phyloP scores from a whole-genome alignment of 1,139 yeast species.

The Saccharomyces hybrid region DNA sequence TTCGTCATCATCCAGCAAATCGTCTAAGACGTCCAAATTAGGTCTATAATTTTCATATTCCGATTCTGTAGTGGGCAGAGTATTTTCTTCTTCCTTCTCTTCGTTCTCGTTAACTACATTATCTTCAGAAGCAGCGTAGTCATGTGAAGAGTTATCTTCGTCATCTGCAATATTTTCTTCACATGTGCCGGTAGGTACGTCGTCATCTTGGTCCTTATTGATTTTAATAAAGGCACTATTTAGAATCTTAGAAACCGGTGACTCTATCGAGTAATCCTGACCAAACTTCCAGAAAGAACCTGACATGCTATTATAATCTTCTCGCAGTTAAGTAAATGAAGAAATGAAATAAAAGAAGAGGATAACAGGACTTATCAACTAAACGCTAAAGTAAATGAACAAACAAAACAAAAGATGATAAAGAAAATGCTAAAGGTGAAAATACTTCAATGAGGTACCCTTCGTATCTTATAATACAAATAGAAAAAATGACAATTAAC shows the following conservation, averaged over 20 bases:
- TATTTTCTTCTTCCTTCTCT: constrained; percentile 19
- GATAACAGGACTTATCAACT: neutral
- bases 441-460: neutral
- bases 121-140: constrained; percentile 11
- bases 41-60: constrained; percentile 30
- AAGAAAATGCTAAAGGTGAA: neutral
- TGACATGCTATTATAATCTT: constrained; percentile 40
- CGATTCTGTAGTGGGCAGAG: constrained; percentile 23
- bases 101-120: constrained; percentile 8
- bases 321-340: neutral
- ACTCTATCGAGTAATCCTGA: constrained; percentile 66
- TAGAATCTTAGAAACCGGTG: constrained; percentile 45
- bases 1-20: constrained; percentile 77
- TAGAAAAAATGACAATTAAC: neutral
- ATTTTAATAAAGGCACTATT: neutral
- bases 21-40: constrained; percentile 42
- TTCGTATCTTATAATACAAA: neutral
- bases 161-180: neutral
- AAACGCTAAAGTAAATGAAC: neutral
- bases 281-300: constrained; percentile 86
- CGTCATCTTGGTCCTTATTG: constrained; percentile 4
- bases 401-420: neutral
- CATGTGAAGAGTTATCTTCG: constrained; percentile 1
- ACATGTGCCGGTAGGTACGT: neutral
- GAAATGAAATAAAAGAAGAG: neutral